Evolutionary conservation across 2,329 filamentous ascomycete species (phyloP).

Genomic region (Pseudogymnoascus sp.): DNA sequence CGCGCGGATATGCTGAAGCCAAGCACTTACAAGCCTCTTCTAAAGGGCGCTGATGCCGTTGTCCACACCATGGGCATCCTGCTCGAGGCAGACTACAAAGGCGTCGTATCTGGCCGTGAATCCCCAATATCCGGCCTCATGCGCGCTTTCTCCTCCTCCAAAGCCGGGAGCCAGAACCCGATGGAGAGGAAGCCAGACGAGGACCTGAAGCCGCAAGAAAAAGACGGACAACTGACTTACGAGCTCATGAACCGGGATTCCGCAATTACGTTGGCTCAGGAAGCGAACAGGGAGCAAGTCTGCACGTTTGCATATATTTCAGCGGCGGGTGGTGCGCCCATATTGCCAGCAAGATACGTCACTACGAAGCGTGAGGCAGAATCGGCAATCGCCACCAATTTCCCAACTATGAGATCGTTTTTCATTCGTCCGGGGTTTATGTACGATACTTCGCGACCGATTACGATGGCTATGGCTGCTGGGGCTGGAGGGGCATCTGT

Average conservation of each 20-base stretch:
- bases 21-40: constrained; percentile 65
- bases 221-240: constrained; percentile 76
- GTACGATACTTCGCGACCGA: constrained; percentile 72
- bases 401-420: constrained; percentile 67
- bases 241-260: constrained; percentile 94
- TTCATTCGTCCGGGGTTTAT: constrained; percentile 83
- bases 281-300: constrained; percentile 57
- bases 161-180: constrained; percentile 60
- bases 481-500: constrained; percentile 65
- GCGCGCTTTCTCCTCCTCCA: constrained; percentile 65
- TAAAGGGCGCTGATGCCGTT: constrained; percentile 72
- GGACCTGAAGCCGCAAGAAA: constrained; percentile 56
- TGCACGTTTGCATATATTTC: constrained; percentile 79
- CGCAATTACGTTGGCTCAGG: constrained; percentile 74
- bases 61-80: constrained; percentile 95
- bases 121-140: constrained; percentile 70
- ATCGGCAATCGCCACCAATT: constrained; percentile 59
- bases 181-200: constrained; percentile 53
- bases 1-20: constrained; percentile 82
- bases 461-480: constrained; percentile 80
- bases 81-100: constrained; percentile 96
- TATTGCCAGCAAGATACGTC: constrained; percentile 80
- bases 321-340: constrained; percentile 74
- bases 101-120: constrained; percentile 74
- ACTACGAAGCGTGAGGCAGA: constrained; percentile 89